phyloP scores from a whole-genome alignment of 2,329 filamentous ascomycete species.

The Trichoderma sp. region DNA sequence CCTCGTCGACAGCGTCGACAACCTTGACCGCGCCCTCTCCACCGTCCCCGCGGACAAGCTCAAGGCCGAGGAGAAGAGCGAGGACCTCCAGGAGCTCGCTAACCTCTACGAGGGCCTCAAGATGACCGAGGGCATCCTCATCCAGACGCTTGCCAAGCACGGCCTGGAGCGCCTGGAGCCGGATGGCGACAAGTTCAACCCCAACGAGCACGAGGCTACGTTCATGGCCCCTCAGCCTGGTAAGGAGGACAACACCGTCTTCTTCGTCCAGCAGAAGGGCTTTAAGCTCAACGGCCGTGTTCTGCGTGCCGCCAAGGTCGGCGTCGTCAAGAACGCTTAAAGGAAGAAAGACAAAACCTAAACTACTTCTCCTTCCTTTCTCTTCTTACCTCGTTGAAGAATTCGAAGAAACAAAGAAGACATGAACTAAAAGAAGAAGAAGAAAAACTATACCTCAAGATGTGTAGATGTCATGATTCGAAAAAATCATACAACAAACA shows the following conservation, averaged over 20 bases:
- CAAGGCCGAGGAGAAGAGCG: constrained; percentile 49
- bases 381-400: background rate
- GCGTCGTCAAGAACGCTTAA: constrained; percentile 82
- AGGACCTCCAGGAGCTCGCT: constrained; percentile 68
- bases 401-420: background rate
- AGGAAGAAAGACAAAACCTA: background rate
- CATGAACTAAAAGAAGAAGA: constrained; percentile 17
- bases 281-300: constrained; percentile 91
- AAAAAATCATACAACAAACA: constrained; percentile 4
- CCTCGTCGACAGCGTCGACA: constrained; percentile 92
- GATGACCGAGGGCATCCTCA: constrained; percentile 91
- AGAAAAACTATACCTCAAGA: constrained; percentile 5
- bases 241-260: constrained; percentile 88
- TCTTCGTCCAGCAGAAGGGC: constrained; percentile 92
- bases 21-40: constrained; percentile 87
- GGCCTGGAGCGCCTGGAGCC: constrained; percentile 89
- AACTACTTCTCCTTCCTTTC: background rate
- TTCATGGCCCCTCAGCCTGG: constrained; percentile 87
- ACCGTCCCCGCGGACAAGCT: constrained; percentile 78
- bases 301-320: constrained; percentile 90
- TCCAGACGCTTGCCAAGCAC: constrained; percentile 89
- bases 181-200: constrained; percentile 84
- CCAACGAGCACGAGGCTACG: constrained; percentile 93
- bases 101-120: constrained; percentile 86
- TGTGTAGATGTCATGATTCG: background rate